Evolutionary conservation across 1,284 basidiomycete genomes (phyloP).

Genomic region (Inonotus obliquus): DNA sequence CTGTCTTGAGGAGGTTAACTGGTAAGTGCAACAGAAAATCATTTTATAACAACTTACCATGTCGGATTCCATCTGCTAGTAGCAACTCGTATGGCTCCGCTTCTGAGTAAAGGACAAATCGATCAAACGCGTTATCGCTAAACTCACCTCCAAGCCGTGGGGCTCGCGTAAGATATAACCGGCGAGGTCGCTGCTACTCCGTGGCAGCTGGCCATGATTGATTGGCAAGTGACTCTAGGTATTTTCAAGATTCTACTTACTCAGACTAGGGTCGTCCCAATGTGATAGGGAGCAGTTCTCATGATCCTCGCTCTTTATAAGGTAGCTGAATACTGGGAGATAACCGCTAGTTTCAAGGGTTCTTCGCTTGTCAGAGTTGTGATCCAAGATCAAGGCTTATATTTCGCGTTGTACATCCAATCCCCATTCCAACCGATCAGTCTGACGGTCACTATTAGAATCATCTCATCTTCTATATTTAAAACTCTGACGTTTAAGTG

Average conservation of each 20-base stretch:
- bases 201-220: neutral
- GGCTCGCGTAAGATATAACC: neutral
- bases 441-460: neutral
- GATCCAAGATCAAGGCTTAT: neutral
- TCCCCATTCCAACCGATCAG: neutral
- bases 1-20: slow-evolving; percentile 61
- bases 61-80: slow-evolving; percentile 83
- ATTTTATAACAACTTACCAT: slow-evolving; percentile 77
- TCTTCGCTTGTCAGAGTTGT: neutral
- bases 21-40: slow-evolving; percentile 51
- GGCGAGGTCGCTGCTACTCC: neutral
- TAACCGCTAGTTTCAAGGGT: neutral
- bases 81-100: slow-evolving; percentile 49
- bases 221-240: neutral
- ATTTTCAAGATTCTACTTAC: neutral
- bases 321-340: neutral
- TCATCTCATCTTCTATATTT: neutral
- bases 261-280: neutral
- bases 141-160: slow-evolving; percentile 37
- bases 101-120: slow-evolving; percentile 56
- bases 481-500: no score
- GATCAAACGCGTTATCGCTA: slow-evolving; percentile 34
- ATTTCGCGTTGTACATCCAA: neutral
- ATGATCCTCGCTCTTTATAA: no score
- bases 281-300: neutral